Evolutionary conservation across 225 moss, liverwort and hornwort species (phyloP), one percentile per base, ranked within the genome.

Genomic region (Marchantia paleacea): DNA sequence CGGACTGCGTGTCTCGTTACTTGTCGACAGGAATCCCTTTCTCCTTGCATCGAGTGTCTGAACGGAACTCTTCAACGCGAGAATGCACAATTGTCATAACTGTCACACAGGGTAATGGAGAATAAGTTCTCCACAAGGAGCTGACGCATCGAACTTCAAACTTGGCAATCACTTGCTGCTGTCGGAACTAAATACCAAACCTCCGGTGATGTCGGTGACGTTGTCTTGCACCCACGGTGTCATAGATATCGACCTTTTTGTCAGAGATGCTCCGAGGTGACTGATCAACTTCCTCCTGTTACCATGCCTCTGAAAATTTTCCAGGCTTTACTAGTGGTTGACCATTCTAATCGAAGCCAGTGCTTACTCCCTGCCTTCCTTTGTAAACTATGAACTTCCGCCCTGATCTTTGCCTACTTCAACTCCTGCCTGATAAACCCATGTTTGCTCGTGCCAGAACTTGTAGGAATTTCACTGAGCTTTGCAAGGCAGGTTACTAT

Each of bases 401-500:
- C 39, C 39, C 75, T 54, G 39, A 58, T 19, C 52, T 39, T 39
- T 39, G 3, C 39, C 39, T 39, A 39, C 39, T 39, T 39, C 39
- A 39, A 39, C 39, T 39, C 39, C 39, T 2, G 39, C 39, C 39
- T 66, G 11, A 52, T n/a, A 0, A 28, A 51, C 47, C 53, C 22
- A 53, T 2, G 11, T 39, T 39, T 24, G 20, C 29, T 55, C 48
- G 6, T 6, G 76, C 3, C 71, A 97, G 93, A 77, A 95, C 97
- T 7, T 99, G 93, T 48, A 89, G 93, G 57, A 97, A 99, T 14
- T 95, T 99, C 60, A 31, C 95, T 61, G 97, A 99, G 71, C 78
- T 97, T 47, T 93, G 92, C 68, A 97, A 97, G 49, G 91, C 92
- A 4, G 93, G 97, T 5, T 97, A 97, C 84, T 97, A 93, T 11